phyloP scores from a whole-genome alignment of 2,329 filamentous ascomycete species.

The Pseudofabraea citricarpa region DNA sequence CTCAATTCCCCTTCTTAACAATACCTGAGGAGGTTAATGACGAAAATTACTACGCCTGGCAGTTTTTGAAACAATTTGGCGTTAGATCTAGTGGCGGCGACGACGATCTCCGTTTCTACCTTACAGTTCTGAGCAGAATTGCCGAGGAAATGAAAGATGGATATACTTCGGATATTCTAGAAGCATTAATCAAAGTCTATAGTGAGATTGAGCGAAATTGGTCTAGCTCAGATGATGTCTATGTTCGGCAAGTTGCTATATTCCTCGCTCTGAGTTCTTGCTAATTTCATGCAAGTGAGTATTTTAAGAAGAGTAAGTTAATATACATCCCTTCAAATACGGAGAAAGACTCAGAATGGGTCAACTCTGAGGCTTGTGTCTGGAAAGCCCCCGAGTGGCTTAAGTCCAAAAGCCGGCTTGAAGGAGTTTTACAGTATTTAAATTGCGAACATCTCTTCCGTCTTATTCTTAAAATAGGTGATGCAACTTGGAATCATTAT shows the following conservation, averaged over 20 bases:
- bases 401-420: neutral
- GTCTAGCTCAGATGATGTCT: too few species aligned
- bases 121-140: neutral
- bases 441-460: constrained; percentile 1
- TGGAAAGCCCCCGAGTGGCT: neutral
- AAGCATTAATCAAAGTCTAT: too few species aligned
- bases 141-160: neutral
- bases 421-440: neutral
- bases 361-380: neutral
- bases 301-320: neutral
- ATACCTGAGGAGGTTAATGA: neutral
- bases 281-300: neutral
- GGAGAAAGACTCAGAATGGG: neutral
- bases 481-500: constrained; percentile 3
- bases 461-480: neutral
- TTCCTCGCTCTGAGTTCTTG: too few species aligned
- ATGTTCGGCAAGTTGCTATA: too few species aligned
- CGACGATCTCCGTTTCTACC: neutral
- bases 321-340: neutral
- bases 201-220: too few species aligned
- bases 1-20: neutral
- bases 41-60: too few species aligned
- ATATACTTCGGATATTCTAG: too few species aligned
- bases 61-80: neutral
- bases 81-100: neutral